phyloP scores from a whole-genome alignment of 2,329 filamentous ascomycete genomes.

The Hypoxylon sp. region DNA sequence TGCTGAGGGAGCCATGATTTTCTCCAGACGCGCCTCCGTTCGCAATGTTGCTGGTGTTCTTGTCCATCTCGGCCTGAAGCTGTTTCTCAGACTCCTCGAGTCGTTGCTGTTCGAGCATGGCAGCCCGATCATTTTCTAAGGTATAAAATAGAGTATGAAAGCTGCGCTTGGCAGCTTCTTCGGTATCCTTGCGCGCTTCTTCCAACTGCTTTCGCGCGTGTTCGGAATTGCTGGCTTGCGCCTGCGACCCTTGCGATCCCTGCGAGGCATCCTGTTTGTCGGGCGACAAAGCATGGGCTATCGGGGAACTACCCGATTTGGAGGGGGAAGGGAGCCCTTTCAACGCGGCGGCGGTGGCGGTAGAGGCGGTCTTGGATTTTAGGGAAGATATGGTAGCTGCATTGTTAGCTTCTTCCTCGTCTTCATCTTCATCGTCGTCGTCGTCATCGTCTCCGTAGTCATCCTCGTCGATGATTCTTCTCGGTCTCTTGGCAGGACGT shows the following conservation, averaged over 20 bases:
- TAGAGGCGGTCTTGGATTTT: conserved; percentile 58
- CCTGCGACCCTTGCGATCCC: conserved; percentile 46
- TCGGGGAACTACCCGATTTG: conserved; percentile 73
- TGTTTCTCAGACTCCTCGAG: conserved; percentile 96
- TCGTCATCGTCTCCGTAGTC: conserved; percentile 89
- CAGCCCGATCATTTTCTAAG: conserved; percentile 91
- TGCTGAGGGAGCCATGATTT: conserved; percentile 89
- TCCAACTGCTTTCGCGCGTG: conserved; percentile 93
- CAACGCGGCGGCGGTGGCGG: conserved; percentile 59
- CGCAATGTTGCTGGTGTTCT: conserved; percentile 62
- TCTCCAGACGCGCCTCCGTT: conserved; percentile 61
- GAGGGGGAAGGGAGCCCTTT: conserved; percentile 72
- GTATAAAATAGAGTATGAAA: conserved; percentile 97
- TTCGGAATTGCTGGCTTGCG: conserved; percentile 74
- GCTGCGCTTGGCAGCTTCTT: conserved; percentile 86
- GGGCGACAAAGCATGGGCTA: conserved; percentile 68
- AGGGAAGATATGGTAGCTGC: conserved; percentile 60
- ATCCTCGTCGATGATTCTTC: conserved; percentile 82
- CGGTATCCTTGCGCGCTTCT: conserved; percentile 88
- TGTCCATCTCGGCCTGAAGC: conserved; percentile 93
- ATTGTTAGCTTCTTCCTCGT: conserved; percentile 65
- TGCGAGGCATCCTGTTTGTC: conserved; percentile 62
- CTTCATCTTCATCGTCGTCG: conserved; percentile 74
- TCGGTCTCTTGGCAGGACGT: conserved; percentile 75
- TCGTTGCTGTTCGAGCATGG: conserved; percentile 97